phyloP scores from a whole-genome alignment of 2,329 filamentous ascomycete species.

The Alternaria dauci region DNA sequence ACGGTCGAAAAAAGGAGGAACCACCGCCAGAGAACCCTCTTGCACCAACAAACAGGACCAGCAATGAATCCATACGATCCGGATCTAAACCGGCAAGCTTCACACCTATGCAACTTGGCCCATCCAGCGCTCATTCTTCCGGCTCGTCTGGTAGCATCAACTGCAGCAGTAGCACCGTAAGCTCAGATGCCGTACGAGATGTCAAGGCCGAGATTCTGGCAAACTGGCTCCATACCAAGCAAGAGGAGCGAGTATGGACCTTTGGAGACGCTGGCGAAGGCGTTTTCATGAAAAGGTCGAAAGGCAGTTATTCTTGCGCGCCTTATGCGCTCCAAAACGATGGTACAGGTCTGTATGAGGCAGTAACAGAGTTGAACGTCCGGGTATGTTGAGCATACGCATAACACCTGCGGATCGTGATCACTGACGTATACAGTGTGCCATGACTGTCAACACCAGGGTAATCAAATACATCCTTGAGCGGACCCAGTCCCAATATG shows the following conservation, averaged over 20 bases:
- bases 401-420: too few species aligned
- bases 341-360: constrained; percentile 60
- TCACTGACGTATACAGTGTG: constrained; percentile 57
- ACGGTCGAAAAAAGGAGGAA: background rate
- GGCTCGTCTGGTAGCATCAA: background rate
- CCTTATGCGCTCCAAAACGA: constrained; percentile 58
- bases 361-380: constrained; percentile 62
- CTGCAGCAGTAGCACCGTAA: background rate
- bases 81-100: constrained; percentile 9
- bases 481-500: constrained; percentile 60
- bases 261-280: constrained; percentile 60
- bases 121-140: background rate
- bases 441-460: constrained; percentile 72
- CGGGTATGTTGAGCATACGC: constrained; percentile 52
- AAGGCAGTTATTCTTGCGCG: constrained; percentile 62
- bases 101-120: constrained; percentile 12
- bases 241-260: constrained; percentile 65
- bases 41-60: background rate
- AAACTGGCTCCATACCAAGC: constrained; percentile 69
- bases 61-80: background rate
- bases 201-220: constrained; percentile 70
- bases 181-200: constrained; percentile 58
- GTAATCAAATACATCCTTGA: constrained; percentile 67
- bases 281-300: constrained; percentile 63
- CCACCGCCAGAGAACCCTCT: constrained; percentile 2